These are phyloP conservation scores for Tetrahymena thermophila DNA, from an alignment of 73 alveolate genomes.

Conservation along the genomic window DNA sequence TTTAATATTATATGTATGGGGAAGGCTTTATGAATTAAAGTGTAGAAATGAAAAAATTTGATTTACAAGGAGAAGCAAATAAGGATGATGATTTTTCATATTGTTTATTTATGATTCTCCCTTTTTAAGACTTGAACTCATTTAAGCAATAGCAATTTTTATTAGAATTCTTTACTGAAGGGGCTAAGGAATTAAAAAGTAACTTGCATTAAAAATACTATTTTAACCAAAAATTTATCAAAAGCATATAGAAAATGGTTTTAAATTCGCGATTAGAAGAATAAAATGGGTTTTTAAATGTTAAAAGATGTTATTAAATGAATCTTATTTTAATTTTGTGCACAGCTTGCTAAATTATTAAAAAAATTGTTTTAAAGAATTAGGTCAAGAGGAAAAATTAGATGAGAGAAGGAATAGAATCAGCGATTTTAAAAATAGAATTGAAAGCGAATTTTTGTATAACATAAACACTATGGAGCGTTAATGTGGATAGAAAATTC, in stretches of 20 bases:
- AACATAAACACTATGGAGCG: constrained; percentile 17
- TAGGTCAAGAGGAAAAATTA: neutral
- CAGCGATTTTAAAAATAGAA: constrained; percentile 5
- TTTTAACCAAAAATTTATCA: neutral
- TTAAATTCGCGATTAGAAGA: too few relatives aligned
- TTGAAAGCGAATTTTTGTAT: constrained; percentile 25
- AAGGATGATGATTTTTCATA: constrained; percentile 13
- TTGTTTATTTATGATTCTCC: constrained; percentile 35
- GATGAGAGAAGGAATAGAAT: constrained; percentile 25
- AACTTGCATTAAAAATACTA: neutral
- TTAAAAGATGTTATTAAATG: neutral
- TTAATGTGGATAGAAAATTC: constrained; percentile 1
- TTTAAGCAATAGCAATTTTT: constrained; percentile 7
- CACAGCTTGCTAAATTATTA: neutral
- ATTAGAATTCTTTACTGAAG: neutral
- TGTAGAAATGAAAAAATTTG: neutral
- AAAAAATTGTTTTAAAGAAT: neutral
- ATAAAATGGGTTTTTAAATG: too few relatives aligned
- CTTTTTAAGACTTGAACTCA: constrained; percentile 15
- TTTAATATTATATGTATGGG: neutral
- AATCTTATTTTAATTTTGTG: neutral
- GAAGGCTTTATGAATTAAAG: neutral
- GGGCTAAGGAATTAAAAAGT: neutral
- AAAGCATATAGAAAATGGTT: neutral
- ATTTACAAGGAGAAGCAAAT: neutral